Evolutionary conservation across 2,329 filamentous ascomycete genomes (phyloP), one percentile per base, ranked within the genome.

Genomic region (Elsinoe batatas): DNA sequence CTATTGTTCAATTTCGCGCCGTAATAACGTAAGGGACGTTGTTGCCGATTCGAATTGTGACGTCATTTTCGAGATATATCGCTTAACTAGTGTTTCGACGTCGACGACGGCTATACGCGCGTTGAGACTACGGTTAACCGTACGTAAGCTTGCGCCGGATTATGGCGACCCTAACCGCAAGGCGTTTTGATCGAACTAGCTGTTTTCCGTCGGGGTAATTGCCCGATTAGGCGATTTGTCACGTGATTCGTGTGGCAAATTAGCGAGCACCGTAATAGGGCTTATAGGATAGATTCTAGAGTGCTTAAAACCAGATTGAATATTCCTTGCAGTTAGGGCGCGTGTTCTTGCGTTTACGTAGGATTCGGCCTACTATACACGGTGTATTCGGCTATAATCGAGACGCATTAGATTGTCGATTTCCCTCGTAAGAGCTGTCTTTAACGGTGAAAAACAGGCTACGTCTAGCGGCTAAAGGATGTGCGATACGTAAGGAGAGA

Each of bases 381-480:
- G 22, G 8, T 8, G n/a, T 47, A 47, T 11, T 26, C 17, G 32
- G 26, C 22, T 15, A n/a, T 5, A 32, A 47, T 47, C 43, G 30
- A 47, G 22, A 4, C 15, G n/a, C 8, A 32, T 3, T n/a, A 47
- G 20, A 2, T 47, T 13, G 32, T 47, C 22, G 32, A 47, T 15
- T 15, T 47, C 22, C 2, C 32, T 22, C 6, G 26, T 47, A 15
- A 47, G 11, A 32, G 43, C 43, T 3, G 22, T 47, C 38, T 54
- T 54, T 43, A 54, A 15, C 6, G 36, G 38, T 40, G 20, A 12
- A 36, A 54, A 54, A n/a, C 30, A 7, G 18, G 18, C 35, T 17
- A 54, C 26, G 20, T 54, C 17, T 17, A 54, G 51, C 8, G 44
- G 54, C 35, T 56, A 43, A 12, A 51, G 35, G n/a, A 51, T 17